phyloP scores from a whole-genome alignment of 306 rosid species.

The Pyrus betulifolia region DNA sequence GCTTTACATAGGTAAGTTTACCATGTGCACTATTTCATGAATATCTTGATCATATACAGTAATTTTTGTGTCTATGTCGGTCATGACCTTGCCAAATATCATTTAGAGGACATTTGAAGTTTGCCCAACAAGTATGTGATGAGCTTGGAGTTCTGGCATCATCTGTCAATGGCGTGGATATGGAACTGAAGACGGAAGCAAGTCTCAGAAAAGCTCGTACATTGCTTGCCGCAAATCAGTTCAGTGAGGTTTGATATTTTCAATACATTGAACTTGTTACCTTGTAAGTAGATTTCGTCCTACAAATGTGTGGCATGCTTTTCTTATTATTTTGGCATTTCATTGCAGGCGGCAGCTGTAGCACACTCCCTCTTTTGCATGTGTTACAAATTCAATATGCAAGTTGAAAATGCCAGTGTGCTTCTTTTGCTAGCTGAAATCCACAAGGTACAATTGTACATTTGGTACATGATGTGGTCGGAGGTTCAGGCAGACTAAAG shows the following conservation, averaged over 20 bases:
- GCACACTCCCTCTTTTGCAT: slow-evolving; percentile 94
- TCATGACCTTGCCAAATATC: slow-evolving; percentile 5
- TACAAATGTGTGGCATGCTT: background rate
- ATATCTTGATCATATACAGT: background rate
- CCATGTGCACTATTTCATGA: slow-evolving; percentile 4
- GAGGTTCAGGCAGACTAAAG: background rate
- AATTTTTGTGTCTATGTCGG: background rate
- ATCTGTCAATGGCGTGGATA: slow-evolving; percentile 79
- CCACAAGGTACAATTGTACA: slow-evolving; percentile 59
- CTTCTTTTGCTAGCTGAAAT: slow-evolving; percentile 96
- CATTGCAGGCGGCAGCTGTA: slow-evolving; percentile 75
- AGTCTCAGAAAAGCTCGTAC: slow-evolving; percentile 88
- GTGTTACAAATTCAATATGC: slow-evolving; percentile 92
- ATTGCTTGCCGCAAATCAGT: slow-evolving; percentile 85
- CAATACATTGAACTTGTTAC: slow-evolving; percentile 1
- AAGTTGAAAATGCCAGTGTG: slow-evolving; percentile 86
- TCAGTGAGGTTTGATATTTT: slow-evolving; percentile 62
- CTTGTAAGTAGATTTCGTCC: background rate
- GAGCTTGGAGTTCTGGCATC: slow-evolving; percentile 94
- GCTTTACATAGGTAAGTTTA: slow-evolving; percentile 68
- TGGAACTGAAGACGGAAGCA: slow-evolving; percentile 93
- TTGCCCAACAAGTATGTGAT: slow-evolving; percentile 86
- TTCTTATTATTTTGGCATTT: slow-evolving; percentile 7
- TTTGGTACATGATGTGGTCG: background rate
- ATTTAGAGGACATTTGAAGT: slow-evolving; percentile 73